phyloP scores from a whole-genome alignment of 176 grass and related monocot species.

The Ampelocalamus luodianensis region DNA sequence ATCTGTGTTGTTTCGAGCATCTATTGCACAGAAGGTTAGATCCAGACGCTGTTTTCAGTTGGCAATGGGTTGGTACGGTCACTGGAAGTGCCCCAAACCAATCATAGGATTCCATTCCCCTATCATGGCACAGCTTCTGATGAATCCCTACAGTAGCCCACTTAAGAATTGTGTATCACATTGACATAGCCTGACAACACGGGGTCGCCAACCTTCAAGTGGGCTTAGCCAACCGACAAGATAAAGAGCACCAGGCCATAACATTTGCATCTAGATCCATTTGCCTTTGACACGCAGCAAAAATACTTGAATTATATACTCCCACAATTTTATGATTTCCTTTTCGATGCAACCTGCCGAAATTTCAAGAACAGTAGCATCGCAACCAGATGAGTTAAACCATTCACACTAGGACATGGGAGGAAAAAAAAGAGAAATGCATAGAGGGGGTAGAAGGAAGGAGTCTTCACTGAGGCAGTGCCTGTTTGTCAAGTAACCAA shows the following conservation, averaged over 20 bases:
- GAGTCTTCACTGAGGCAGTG: conserved; percentile 17
- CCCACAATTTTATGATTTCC: conserved; percentile 32
- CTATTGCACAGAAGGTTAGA: conserved; percentile 49
- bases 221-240: conserved; percentile 72
- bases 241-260: conserved; percentile 64
- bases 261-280: conserved; percentile 19
- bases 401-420: not conserved
- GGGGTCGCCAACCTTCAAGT: conserved; percentile 50
- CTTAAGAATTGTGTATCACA: conserved; percentile 32
- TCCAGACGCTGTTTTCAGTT: conserved; percentile 54
- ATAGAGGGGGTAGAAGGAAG: not conserved
- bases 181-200: conserved; percentile 49
- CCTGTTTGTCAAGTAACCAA: conserved; percentile 29
- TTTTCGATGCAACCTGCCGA: conserved; percentile 29
- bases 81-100: conserved; percentile 43
- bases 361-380: conserved; percentile 37
- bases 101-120: conserved; percentile 50
- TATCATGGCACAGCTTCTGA: conserved; percentile 43
- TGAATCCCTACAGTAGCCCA: conserved; percentile 53
- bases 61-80: too few species aligned
- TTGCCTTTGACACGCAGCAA: conserved; percentile 39
- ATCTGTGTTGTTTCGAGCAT: conserved; percentile 56
- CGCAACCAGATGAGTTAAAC: conserved; percentile 19
- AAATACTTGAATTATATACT: conserved; percentile 39
- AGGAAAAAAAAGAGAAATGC: not conserved